Conservation (phyloP, 2,329 filamentous ascomycete species). For the Fonsecaea monophora region DNA sequence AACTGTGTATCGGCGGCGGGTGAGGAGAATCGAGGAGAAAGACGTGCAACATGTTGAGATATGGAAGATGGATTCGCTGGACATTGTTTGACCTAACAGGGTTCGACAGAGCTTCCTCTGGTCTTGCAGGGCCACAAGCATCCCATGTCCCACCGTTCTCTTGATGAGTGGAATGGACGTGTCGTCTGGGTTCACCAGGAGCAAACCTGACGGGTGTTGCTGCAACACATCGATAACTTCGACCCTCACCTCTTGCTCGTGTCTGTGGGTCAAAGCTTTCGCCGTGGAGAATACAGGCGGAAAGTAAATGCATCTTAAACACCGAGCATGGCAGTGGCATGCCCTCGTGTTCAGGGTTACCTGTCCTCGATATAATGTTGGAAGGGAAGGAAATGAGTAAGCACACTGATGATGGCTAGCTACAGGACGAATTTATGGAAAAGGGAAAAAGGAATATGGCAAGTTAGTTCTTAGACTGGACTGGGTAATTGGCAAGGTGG, state of each 20-base stretch:
- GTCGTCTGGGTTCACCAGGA: not conserved
- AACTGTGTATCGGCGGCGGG: conserved; percentile 43
- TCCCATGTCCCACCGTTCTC: not conserved
- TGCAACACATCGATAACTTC: not conserved
- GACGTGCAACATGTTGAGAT: conserved; percentile 53
- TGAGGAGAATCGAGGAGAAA: conserved; percentile 50
- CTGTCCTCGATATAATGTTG: too few species aligned
- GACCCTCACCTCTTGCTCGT: not conserved
- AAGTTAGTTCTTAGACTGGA: too few species aligned
- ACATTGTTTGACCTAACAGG: conserved; percentile 37
- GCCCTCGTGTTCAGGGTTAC: too few species aligned
- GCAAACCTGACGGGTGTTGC: not conserved
- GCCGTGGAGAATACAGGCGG: not conserved
- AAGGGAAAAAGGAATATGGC: too few species aligned
- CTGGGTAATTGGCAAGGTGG: too few species aligned
- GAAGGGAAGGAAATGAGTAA: too few species aligned
- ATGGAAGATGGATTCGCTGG: conserved; percentile 52
- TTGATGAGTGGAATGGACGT: not conserved
- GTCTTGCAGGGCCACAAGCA: not conserved
- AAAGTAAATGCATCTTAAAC: not conserved
- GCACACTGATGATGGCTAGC: too few species aligned
- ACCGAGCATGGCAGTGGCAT: too few species aligned
- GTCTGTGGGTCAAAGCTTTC: not conserved
- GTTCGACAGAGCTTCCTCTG: not conserved
- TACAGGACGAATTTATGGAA: too few species aligned